Conservation (phyloP, 140 eudicot genomes). For the Erigeron philadelphicus region DNA sequence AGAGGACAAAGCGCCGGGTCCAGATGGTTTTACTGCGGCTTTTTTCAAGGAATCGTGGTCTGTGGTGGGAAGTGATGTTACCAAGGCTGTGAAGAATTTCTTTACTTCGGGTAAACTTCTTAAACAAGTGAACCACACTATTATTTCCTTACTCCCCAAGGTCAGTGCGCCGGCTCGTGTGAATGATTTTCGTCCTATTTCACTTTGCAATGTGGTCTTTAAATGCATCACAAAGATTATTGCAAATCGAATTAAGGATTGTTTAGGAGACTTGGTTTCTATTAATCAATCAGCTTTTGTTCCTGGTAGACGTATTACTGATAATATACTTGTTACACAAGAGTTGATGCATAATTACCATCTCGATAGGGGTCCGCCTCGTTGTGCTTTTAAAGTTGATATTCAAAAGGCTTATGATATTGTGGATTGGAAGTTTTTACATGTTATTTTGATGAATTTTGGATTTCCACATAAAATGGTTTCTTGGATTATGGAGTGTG, state of each 20-base stretch:
- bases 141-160: background rate
- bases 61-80: background rate
- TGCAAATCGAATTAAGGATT: background rate
- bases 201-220: background rate
- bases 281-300: background rate
- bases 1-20: background rate
- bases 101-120: background rate
- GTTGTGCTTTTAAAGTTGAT: background rate
- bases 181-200: background rate
- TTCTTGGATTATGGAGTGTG: too few species aligned
- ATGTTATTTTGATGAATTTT: too few species aligned
- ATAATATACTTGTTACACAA: too few species aligned
- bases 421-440: background rate
- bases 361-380: too few species aligned
- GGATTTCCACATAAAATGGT: too few species aligned
- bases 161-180: background rate
- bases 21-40: background rate
- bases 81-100: background rate
- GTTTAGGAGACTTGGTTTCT: background rate
- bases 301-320: too few species aligned
- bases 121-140: background rate
- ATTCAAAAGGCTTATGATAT: background rate
- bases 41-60: background rate
- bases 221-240: background rate
- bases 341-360: too few species aligned